Evolutionary conservation across 441 rosid species (phyloP).

Genomic region (Adansonia madagascariensis): DNA sequence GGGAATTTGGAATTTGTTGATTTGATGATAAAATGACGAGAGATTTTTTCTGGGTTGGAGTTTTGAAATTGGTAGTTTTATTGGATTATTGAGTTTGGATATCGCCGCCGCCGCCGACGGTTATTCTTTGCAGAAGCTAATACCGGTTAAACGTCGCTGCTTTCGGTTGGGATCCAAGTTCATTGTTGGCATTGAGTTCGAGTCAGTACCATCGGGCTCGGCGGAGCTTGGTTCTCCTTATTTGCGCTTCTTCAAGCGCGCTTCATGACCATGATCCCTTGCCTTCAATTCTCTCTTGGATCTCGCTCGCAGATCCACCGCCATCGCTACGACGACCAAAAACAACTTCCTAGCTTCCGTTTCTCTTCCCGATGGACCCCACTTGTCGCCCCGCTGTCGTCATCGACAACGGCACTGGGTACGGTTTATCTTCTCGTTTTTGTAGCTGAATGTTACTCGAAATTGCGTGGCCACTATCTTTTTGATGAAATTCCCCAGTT

Average conservation of each 20-base stretch:
- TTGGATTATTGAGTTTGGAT: slow-evolving; percentile 23
- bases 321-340: slow-evolving; percentile 24
- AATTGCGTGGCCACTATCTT: slow-evolving; percentile 22
- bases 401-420: slow-evolving; percentile 98
- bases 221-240: slow-evolving; percentile 24
- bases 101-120: slow-evolving; percentile 15
- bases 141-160: slow-evolving; percentile 48
- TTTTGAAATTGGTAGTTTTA: slow-evolving; percentile 41
- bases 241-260: slow-evolving; percentile 41
- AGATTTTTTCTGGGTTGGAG: neutral
- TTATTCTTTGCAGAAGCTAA: neutral
- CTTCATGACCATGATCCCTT: slow-evolving; percentile 55
- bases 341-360: slow-evolving; percentile 7
- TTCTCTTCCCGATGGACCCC: slow-evolving; percentile 66
- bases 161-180: slow-evolving; percentile 62
- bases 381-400: slow-evolving; percentile 92
- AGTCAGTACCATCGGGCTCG: slow-evolving; percentile 24
- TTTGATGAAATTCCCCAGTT: slow-evolving; percentile 45
- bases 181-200: slow-evolving; percentile 21
- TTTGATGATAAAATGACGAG: slow-evolving; percentile 31
- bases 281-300: slow-evolving; percentile 48
- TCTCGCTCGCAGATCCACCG: slow-evolving; percentile 57
- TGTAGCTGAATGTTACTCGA: neutral
- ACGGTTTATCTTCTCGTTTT: slow-evolving; percentile 19
- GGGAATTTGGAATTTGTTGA: neutral